A percentile compares a stretch with the other conserved stretches of the same genome.
phyloP scores from a whole-genome alignment of 495 filamentous ascomycete species.

The Aspergillus olivimuriae region DNA sequence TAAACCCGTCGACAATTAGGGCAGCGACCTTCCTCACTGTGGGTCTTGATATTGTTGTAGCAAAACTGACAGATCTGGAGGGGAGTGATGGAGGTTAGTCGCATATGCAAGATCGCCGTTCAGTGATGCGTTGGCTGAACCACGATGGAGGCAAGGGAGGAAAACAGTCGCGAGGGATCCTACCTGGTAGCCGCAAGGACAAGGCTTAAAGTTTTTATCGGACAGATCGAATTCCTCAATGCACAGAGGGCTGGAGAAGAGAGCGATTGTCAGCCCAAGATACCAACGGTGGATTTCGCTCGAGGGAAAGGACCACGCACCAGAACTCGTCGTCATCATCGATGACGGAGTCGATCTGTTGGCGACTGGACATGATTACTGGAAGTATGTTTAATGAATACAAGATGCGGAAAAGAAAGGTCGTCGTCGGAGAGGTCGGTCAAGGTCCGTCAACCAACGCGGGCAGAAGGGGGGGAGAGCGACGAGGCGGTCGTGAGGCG shows the following conservation, averaged over 20 bases:
- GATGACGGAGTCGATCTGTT: conserved; percentile 90
- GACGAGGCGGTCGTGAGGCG: no score
- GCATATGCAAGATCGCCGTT: conserved; percentile 3
- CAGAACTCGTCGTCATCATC: conserved; percentile 95
- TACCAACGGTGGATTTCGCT: neutral
- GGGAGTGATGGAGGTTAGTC: conserved; percentile 6
- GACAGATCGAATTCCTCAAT: conserved; percentile 98
- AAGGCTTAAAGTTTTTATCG: conserved; percentile 95
- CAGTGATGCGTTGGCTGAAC: neutral
- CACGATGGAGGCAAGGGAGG: neutral
- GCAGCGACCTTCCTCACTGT: conserved; percentile 90
- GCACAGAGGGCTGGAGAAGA: conserved; percentile 73
- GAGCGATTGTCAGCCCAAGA: conserved; percentile 13
- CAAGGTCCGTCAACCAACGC: conserved; percentile 21
- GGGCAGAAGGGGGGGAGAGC: conserved; percentile 16
- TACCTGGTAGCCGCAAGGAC: conserved; percentile 98
- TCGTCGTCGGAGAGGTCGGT: conserved; percentile 19
- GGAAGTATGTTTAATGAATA: conserved; percentile 12
- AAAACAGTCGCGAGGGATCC: conserved; percentile 11
- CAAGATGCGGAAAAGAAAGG: conserved; percentile 12
- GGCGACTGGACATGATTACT: conserved; percentile 50
- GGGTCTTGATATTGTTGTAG: conserved; percentile 92
- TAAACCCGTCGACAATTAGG: conserved; percentile 93
- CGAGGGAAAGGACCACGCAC: conserved; percentile 42
- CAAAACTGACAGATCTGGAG: conserved; percentile 96